Evolutionary conservation across 2,329 filamentous ascomycete species (phyloP).

Genomic region (Colletotrichum sp.): DNA sequence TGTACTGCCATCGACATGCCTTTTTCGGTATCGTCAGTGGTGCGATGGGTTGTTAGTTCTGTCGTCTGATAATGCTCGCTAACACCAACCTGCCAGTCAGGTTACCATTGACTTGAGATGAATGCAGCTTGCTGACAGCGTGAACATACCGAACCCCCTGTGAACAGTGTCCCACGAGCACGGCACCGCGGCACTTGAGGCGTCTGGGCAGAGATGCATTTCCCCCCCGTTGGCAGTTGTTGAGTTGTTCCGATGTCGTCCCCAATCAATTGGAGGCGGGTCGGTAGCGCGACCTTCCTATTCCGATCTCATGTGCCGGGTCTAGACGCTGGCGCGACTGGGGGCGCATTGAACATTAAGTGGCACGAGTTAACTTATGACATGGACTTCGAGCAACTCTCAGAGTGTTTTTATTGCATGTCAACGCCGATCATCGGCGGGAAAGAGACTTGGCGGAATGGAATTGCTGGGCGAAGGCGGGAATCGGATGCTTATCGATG

Average conservation of each 20-base stretch:
- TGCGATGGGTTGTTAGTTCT: background rate
- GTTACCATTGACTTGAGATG: background rate
- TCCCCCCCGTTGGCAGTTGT: background rate
- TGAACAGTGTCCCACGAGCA: background rate
- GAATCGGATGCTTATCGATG: background rate
- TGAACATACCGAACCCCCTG: background rate
- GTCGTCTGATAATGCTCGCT: background rate
- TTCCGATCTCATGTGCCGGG: conserved; percentile 2
- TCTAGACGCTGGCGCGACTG: background rate
- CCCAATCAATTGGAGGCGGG: background rate
- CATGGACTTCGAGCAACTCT: background rate
- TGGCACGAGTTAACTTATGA: background rate
- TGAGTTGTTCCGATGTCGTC: background rate
- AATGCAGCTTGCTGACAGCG: background rate
- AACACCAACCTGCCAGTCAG: background rate
- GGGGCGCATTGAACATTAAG: background rate
- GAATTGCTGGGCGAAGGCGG: background rate
- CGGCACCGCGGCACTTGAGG: conserved; percentile 5
- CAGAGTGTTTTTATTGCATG: background rate
- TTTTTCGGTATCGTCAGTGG: background rate
- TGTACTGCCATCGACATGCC: background rate
- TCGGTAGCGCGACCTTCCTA: conserved; percentile 2
- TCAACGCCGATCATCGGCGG: background rate
- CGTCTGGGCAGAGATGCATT: background rate
- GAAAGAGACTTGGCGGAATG: background rate